Percentiles rank a stretch among this genome's conserved stretches.
Conservation (phyloP, 345 rosid genomes). For the Barbarea vulgaris region DNA sequence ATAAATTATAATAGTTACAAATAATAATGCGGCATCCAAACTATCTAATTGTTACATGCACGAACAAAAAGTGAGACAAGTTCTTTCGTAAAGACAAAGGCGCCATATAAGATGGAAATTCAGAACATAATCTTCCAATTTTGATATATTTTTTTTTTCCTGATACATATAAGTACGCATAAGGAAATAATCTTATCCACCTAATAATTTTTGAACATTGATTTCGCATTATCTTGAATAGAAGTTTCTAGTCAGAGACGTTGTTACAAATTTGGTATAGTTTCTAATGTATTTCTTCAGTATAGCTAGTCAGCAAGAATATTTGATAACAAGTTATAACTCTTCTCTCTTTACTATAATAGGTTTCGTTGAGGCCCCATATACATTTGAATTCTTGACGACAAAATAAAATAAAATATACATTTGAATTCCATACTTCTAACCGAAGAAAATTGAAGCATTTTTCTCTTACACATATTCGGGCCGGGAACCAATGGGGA, state of each 20-base stretch:
- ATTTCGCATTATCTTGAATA: neutral
- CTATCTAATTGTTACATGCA: neutral
- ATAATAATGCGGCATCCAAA: neutral
- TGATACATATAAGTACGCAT: slow-evolving; percentile 22
- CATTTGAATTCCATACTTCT: slow-evolving; percentile 38
- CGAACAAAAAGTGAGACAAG: slow-evolving; percentile 22
- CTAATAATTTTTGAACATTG: neutral
- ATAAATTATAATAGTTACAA: neutral
- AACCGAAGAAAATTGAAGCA: slow-evolving; percentile 32
- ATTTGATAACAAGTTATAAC: neutral
- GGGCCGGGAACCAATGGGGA: slow-evolving; percentile 25
- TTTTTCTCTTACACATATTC: slow-evolving; percentile 28
- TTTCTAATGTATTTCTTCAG: neutral
- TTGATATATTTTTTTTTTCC: neutral
- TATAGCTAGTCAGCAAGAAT: neutral
- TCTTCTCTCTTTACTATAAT: neutral
- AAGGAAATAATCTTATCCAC: slow-evolving; percentile 31
- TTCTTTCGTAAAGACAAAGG: slow-evolving; percentile 44
- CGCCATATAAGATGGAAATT: slow-evolving; percentile 28
- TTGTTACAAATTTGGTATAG: neutral
- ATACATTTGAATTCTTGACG: too few relatives aligned
- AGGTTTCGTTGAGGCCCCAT: neutral
- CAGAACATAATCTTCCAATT: slow-evolving; percentile 11
- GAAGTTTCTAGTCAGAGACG: neutral
- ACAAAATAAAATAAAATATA: too few relatives aligned